Conservation (phyloP, 352 stramenopile genomes). For the Phytophthora sojae region DNA sequence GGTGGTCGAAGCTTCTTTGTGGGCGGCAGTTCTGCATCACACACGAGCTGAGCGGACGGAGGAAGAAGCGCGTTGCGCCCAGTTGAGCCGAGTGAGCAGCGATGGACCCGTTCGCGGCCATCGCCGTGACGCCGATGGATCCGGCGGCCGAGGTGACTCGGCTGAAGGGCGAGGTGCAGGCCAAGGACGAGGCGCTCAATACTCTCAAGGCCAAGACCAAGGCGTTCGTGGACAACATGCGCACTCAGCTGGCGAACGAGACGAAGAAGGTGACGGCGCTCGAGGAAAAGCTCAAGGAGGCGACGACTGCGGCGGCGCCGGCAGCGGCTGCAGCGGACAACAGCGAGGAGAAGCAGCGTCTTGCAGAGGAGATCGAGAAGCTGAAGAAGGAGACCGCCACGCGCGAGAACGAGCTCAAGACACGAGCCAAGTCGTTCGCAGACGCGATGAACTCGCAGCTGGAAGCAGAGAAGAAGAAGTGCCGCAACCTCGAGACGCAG, state of each 20-base stretch:
- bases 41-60: conserved; percentile 21
- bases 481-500: conserved; percentile 54
- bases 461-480: conserved; percentile 67
- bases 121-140: conserved; percentile 27
- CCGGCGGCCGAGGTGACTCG: conserved; percentile 59
- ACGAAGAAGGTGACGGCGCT: conserved; percentile 74
- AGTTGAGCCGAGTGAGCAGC: background rate
- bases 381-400: conserved; percentile 58
- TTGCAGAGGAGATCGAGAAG: conserved; percentile 39
- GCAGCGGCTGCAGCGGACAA: conserved; percentile 1
- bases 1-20: background rate
- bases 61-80: background rate
- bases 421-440: conserved; percentile 71
- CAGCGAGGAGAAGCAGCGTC: conserved; percentile 20
- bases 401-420: conserved; percentile 73
- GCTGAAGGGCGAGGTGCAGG: conserved; percentile 61
- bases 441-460: conserved; percentile 76
- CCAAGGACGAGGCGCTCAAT: conserved; percentile 84
- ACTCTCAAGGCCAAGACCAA: conserved; percentile 88
- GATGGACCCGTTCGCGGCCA: conserved; percentile 27
- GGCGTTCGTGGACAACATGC: conserved; percentile 85
- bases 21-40: conserved; percentile 29
- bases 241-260: conserved; percentile 59
- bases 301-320: background rate
- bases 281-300: conserved; percentile 54